phyloP scores from a whole-genome alignment of 208 protist species.

The Leishmania tarentolae region DNA sequence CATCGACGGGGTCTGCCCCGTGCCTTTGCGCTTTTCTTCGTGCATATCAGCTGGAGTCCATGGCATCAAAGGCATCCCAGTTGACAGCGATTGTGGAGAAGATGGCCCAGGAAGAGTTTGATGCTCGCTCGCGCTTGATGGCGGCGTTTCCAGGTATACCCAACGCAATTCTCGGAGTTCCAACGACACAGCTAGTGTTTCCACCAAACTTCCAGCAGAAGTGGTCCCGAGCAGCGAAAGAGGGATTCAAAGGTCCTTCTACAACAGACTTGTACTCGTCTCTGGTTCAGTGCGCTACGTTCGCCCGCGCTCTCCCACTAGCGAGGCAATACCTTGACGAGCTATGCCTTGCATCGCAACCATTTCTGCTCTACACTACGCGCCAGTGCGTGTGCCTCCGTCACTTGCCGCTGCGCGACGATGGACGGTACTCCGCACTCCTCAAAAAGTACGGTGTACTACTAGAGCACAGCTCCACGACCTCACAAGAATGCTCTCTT shows the following conservation, averaged over 20 bases:
- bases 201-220: constrained; percentile 11
- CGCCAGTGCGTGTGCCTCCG: constrained; percentile 51
- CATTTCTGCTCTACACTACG: constrained; percentile 46
- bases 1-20: not conserved
- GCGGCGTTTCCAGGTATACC: constrained; percentile 14
- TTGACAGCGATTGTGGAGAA: constrained; percentile 6
- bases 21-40: not conserved
- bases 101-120: constrained; percentile 16
- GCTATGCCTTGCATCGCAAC: constrained; percentile 29
- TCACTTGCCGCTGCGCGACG: constrained; percentile 39
- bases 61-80: not conserved
- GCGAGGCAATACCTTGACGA: constrained; percentile 35
- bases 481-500: constrained; percentile 1
- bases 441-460: constrained; percentile 11
- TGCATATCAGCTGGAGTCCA: not conserved
- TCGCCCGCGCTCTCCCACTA: constrained; percentile 9
- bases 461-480: not conserved
- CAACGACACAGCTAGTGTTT: constrained; percentile 16
- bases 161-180: constrained; percentile 10
- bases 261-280: not conserved
- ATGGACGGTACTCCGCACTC: constrained; percentile 27
- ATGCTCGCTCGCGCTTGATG: constrained; percentile 11
- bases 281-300: constrained; percentile 12
- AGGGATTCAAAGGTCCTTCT: constrained; percentile 2
- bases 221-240: constrained; percentile 9